A percentile compares a stretch with the other conserved stretches of the same genome.
phyloP scores from a whole-genome alignment of 78 protist species.

The Dictyostelium intermedium region DNA sequence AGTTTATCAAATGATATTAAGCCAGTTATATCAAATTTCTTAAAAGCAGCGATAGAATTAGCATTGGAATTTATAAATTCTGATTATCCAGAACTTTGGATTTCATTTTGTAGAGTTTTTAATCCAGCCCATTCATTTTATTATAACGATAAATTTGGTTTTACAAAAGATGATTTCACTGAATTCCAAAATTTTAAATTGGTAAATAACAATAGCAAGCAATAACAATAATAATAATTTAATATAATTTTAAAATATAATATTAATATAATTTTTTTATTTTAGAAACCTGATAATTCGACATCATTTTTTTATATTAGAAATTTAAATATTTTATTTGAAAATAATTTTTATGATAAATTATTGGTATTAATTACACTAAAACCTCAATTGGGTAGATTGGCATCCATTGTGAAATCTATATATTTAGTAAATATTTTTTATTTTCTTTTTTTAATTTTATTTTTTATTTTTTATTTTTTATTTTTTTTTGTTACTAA shows the following conservation, averaged over 20 bases:
- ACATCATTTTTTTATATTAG: slow-evolving; percentile 21
- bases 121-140: slow-evolving; percentile 47
- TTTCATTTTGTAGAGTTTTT: slow-evolving; percentile 17
- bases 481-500: neutral
- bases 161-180: neutral
- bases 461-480: neutral
- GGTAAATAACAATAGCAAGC: neutral
- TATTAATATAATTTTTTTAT: neutral
- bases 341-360: slow-evolving; percentile 23
- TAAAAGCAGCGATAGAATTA: neutral
- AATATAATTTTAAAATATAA: neutral
- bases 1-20: slow-evolving; percentile 12
- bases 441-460: neutral
- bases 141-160: slow-evolving; percentile 24
- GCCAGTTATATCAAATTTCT: neutral
- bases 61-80: neutral
- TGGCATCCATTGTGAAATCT: neutral
- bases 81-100: slow-evolving; percentile 36
- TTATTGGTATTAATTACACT: neutral
- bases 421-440: neutral
- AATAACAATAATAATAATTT: too few relatives aligned
- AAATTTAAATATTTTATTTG: slow-evolving; percentile 4
- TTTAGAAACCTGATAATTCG: neutral
- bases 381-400: neutral
- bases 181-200: neutral